Evolutionary conservation across 192 early-diverging fungal genomes (phyloP).

Genomic region (Rhizophagus prolifer): DNA sequence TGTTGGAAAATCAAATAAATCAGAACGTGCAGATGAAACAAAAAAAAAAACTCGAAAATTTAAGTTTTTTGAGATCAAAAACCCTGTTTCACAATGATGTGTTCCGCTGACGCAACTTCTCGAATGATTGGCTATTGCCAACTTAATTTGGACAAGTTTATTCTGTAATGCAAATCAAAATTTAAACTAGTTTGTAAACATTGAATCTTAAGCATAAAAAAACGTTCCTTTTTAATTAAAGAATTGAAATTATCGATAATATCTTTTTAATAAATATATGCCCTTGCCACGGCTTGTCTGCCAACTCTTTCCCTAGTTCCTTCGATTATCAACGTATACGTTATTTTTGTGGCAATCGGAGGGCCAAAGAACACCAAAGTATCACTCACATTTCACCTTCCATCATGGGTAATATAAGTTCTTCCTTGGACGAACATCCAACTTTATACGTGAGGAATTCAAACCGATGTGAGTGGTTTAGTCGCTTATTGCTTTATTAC

Average conservation of each 20-base stretch:
- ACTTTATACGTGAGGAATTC: slow-evolving; percentile 25
- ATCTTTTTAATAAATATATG: neutral
- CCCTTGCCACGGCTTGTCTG: neutral
- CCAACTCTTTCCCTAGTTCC: neutral
- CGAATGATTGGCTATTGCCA: neutral
- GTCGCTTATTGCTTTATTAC: neutral
- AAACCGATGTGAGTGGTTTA: slow-evolving; percentile 25
- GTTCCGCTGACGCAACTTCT: neutral
- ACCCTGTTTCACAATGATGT: neutral
- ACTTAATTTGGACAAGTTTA: neutral
- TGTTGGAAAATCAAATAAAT: neutral
- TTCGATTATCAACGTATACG: neutral
- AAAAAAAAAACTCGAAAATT: neutral
- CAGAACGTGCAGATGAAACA: neutral
- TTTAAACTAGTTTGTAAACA: neutral
- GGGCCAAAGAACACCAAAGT: neutral
- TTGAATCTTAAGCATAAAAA: neutral
- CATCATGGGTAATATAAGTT: slow-evolving; percentile 25
- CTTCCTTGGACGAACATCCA: slow-evolving; percentile 23
- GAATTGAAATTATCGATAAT: neutral
- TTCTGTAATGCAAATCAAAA: neutral
- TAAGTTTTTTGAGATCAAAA: neutral
- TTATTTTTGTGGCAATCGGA: slow-evolving; percentile 8
- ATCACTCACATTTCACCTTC: slow-evolving; percentile 10
- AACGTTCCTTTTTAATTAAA: neutral